Base-by-base conservation (phyloP, 768 basidiomycete genomes). In the Neoboletus subvelutipes region DNA sequence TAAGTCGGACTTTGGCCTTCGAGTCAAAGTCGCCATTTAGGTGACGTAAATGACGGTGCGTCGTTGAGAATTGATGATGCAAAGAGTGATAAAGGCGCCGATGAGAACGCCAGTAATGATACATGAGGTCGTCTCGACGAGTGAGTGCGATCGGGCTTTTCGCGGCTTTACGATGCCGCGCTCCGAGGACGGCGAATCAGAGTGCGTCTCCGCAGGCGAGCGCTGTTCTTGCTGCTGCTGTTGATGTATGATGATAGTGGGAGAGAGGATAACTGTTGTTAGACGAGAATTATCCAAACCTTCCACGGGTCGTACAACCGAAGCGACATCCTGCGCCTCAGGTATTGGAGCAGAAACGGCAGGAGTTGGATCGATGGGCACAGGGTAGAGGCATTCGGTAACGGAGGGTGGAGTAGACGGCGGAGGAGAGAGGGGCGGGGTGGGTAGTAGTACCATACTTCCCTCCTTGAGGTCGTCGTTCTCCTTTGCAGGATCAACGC, bases 81-180 rank as follows among this genome's bases (percentile, higher is more conserved):
- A 83, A 31, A 84, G 71, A 20, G 84, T 78, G 62, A 84, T 73
- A 61, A 83, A 80, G 26, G 83, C 77, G 42, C 84, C 84, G 45
- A 84, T 70, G 48, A 88, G 72, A 63, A 88, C 82, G 37, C 86
- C 86, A 22, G 85, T 79, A 54, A 82, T 67, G 50, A 81, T 68
- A 63, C 76, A 78, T 47, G 80, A 80, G 50, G 79, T 77, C 45
- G 76, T 73, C 57, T 70, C 72, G 28, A 61, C 11, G 28, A 70
- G 40, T 34, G 70, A 70, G 60, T 63, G 66, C 37, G 67, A 55
- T 45, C 59, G 66, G 36, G 40, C 48, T 50, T 59, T 61, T 50
- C 52, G 64, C 26, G 47, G 55, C 57, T 66, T 67, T 45, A 50
- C 55, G 9, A 24, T 18, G 28, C 43, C 59, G 36, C 45, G 29